Base-by-base conservation (phyloP, 2,329 filamentous ascomycete species). In the Monilinia aucupariae region DNA sequence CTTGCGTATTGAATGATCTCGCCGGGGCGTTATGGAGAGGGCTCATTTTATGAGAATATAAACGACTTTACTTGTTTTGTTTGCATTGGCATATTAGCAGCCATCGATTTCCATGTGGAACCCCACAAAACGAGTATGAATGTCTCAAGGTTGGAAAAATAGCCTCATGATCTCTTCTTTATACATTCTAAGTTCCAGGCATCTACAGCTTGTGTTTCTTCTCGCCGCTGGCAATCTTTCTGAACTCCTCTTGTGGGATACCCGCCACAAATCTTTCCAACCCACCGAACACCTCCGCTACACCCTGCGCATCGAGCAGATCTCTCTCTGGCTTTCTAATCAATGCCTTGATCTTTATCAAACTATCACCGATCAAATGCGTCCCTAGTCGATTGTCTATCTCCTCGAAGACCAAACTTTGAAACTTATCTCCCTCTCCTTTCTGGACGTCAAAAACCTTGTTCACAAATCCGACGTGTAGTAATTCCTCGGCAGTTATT, bases 181-280 rank as follows among this genome's bases (percentile, higher is more conserved):
- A 47, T 58, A 58, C 59, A 49, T 53, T 47, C 25, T 68, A 58
- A 34, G 4, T 20, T 22, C 20, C 39, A 25, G n/a, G 9, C 20
- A 48, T 50, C 34, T 53, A 96, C 75, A 97, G 78, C 80, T 97
- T 97, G 78, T 99, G 94, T 74, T 87, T 91, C 85, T 97, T 97
- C 81, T 94, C 85, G 15, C 93, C 92, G 66, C 81, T 85, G 1
- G 91, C 91, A 73, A 97, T 79, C 81, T 90, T 92, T 71, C 82
- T 78, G 74, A 97, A 97, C 80, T 97, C 91, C 75, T 88, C 83
- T 80, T 97, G 92, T 25, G 94, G 94, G 50, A 92, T 81, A 0
- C 70, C 72, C 20, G 69, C 51, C 6, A 34, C 75, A 72, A 97
- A 97, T 64, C 92, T 80, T 66, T 92, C 87, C 72, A 97, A 74